phyloP scores from a whole-genome alignment of 352 stramenopile genomes.

The Phytophthora crassamura region DNA sequence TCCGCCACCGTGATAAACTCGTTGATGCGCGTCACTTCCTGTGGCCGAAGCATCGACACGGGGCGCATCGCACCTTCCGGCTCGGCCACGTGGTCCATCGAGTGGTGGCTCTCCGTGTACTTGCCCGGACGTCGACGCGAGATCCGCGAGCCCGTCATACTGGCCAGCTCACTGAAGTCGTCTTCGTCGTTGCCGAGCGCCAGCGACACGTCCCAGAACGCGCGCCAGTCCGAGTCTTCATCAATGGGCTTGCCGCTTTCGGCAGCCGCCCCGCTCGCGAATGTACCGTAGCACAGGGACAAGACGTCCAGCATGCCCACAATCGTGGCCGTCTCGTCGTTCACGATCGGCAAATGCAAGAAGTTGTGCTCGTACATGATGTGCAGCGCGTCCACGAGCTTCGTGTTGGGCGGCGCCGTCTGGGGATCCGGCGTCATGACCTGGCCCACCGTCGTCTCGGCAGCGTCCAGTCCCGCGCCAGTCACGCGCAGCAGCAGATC shows the following conservation, averaged over 20 bases:
- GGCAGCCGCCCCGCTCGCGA: constrained; percentile 68
- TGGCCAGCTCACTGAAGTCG: constrained; percentile 76
- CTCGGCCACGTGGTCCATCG: constrained; percentile 59
- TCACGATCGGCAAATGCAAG: constrained; percentile 96
- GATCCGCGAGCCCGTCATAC: constrained; percentile 62
- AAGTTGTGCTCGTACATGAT: constrained; percentile 99
- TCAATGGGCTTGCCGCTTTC: constrained; percentile 43
- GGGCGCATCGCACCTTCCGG: constrained; percentile 72
- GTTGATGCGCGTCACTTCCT: constrained; percentile 84
- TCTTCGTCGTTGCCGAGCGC: constrained; percentile 77
- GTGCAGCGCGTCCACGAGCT: constrained; percentile 96
- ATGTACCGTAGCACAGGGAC: constrained; percentile 90
- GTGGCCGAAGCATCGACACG: constrained; percentile 81
- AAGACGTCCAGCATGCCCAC: constrained; percentile 88
- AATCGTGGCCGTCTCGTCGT: constrained; percentile 76
- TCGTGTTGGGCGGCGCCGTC: constrained; percentile 91
- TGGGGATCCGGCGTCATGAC: constrained; percentile 98
- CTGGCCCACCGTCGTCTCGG: constrained; percentile 89
- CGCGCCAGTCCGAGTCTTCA: constrained; percentile 81
- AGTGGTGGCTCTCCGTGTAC: constrained; percentile 49
- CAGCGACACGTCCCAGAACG: constrained; percentile 92
- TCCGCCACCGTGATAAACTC: constrained; percentile 89
- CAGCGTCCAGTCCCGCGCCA: constrained; percentile 90
- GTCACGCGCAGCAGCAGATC: constrained; percentile 97
- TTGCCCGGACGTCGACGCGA: constrained; percentile 44